Evolutionary conservation across 2,329 filamentous ascomycete species (phyloP).

Genomic region (Fusarium sp.): DNA sequence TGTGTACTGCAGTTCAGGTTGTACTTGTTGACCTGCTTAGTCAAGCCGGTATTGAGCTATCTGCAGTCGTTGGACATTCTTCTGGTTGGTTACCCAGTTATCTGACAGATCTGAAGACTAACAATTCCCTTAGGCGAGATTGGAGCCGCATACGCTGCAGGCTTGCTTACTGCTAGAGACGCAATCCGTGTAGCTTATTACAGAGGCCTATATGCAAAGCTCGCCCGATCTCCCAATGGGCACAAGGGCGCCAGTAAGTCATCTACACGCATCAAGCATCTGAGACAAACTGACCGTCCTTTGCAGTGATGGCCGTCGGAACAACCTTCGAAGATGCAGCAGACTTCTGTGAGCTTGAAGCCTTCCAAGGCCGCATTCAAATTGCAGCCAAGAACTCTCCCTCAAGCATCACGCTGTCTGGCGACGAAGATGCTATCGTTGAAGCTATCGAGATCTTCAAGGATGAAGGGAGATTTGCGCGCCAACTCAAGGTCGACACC

Average conservation of each 20-base stretch:
- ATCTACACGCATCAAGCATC: too few species aligned
- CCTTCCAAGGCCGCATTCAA: neutral
- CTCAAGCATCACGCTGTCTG: neutral
- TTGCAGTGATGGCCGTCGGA: neutral
- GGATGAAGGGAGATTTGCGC: constrained; percentile 4
- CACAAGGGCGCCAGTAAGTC: neutral
- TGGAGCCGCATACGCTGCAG: constrained; percentile 50
- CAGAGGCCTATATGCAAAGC: neutral
- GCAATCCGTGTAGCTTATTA: constrained; percentile 50
- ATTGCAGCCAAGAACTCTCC: constrained; percentile 2
- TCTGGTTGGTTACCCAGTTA: constrained; percentile 35
- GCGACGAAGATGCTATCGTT: constrained; percentile 50
- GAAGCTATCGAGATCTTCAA: constrained; percentile 8
- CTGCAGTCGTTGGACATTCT: constrained; percentile 56
- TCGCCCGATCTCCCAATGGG: neutral
- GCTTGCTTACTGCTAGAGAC: constrained; percentile 38
- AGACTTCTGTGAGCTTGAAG: neutral
- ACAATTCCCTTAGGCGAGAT: constrained; percentile 51
- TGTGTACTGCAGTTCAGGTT: neutral
- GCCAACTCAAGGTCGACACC: constrained; percentile 9
- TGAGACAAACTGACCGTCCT: too few species aligned
- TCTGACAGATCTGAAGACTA: too few species aligned
- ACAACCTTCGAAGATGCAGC: neutral
- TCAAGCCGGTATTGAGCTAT: constrained; percentile 35
- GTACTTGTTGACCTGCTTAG: neutral